Percentiles rank a stretch among this genome's conserved stretches.
These are phyloP conservation scores for Glomus cerebriforme DNA, from an alignment of 192 early-diverging fungal species.

Conservation along the genomic window DNA sequence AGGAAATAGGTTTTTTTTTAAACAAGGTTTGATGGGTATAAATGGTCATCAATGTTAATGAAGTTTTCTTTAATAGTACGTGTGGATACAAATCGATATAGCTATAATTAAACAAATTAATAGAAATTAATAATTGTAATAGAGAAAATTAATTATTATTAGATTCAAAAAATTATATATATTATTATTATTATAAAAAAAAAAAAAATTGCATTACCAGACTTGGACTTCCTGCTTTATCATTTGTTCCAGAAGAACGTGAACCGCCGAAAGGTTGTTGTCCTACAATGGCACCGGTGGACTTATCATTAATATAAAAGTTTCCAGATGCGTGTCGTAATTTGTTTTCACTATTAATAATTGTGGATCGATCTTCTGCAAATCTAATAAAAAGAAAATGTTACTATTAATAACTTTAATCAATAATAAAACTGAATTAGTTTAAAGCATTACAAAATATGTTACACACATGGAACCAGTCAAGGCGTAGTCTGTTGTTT, in stretches of 20 bases:
- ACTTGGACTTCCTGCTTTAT: slow-evolving; percentile 90
- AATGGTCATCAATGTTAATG: slow-evolving; percentile 75
- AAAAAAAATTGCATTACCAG: slow-evolving; percentile 38
- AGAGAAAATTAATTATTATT: neutral
- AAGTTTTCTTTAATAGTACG: slow-evolving; percentile 97
- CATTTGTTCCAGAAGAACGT: slow-evolving; percentile 95
- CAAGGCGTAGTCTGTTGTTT: slow-evolving; percentile 84
- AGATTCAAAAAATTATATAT: neutral
- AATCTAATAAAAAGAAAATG: slow-evolving; percentile 50
- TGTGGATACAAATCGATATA: slow-evolving; percentile 89
- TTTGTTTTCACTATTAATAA: slow-evolving; percentile 69
- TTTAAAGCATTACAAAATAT: neutral
- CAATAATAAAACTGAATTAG: too few relatives aligned
- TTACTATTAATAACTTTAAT: neutral
- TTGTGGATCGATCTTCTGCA: slow-evolving; percentile 81
- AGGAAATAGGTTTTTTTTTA: neutral
- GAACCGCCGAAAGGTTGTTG: slow-evolving; percentile 98
- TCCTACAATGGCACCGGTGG: slow-evolving; percentile 95
- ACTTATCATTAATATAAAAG: slow-evolving; percentile 99
- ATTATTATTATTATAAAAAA: neutral
- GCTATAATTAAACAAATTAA: slow-evolving; percentile 19
- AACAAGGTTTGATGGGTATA: slow-evolving; percentile 85
- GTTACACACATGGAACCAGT: slow-evolving; percentile 75
- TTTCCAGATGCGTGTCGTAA: slow-evolving; percentile 92
- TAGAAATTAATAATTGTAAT: neutral